Base-by-base conservation (phyloP, 2,329 filamentous ascomycete genomes). In the Aspergillus felis region DNA sequence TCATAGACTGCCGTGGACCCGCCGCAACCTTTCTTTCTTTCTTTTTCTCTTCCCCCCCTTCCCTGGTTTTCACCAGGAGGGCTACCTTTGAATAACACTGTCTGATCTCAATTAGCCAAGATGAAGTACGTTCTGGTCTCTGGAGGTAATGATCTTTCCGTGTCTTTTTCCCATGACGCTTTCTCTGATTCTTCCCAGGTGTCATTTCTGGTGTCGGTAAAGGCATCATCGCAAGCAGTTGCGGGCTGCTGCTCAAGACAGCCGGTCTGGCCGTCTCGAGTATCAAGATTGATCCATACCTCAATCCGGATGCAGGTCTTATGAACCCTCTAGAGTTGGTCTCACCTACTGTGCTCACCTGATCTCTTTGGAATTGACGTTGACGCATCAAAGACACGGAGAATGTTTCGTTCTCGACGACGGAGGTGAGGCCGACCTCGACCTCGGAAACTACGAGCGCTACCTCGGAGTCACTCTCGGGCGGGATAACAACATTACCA, bases 401-500 rank as follows among this genome's bases (percentile, higher is more conserved):
- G 92, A 96, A 78, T 88, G 89, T 65, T 96, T 93, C 71, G 92
- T 97, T 51, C 83, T 94, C 57, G 86, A 90, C 66, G 91, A 94
- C 68, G 90, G 90, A 62, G 89, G 89, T 64, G 89, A 91, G 74
- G 84, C 87, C 61, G 87, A 90, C 69, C 82, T 91, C 57, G 88
- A 91, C 71, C 80, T 91, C 35, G 88, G 88, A 63, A 90, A 90
- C 74, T 90, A 90, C 76, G 88, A 90, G 73, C 83, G 88, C 47
- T 96, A 96, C 72, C 86, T 96, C 55, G 87, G 88, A 69, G 87
- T 93, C 63, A 90, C 87, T 55, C 82, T 97, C 60, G 91, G 86
- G 8, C 82, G 87, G 60, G 92, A 96, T 66, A 91, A 93, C 80
- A 97, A 97, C 76, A 96, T 99, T 76, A 99, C 94, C 3, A 96